Evolutionary conservation across 345 rosid species (phyloP).

Genomic region (Pelargonium nanum): DNA sequence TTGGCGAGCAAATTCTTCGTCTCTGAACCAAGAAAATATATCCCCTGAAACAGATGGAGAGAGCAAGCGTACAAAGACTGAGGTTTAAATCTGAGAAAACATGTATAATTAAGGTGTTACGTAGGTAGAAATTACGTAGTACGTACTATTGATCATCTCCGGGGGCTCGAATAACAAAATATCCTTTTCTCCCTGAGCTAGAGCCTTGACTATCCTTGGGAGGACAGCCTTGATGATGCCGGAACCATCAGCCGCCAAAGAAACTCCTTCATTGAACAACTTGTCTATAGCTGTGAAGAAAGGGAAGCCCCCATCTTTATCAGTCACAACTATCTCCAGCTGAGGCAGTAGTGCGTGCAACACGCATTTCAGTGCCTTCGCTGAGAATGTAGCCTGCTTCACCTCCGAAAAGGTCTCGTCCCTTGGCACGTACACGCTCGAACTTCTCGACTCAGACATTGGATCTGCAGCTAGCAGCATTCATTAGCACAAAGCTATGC

Average conservation of each 20-base stretch:
- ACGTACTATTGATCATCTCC: conserved; percentile 10
- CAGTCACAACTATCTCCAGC: conserved; percentile 31
- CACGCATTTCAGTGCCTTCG: conserved; percentile 48
- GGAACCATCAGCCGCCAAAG: conserved; percentile 13
- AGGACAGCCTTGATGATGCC: conserved; percentile 32
- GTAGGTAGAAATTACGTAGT: too few relatives aligned
- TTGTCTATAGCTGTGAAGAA: conserved; percentile 53
- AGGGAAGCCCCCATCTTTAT: conserved; percentile 41
- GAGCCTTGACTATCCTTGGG: conserved; percentile 47
- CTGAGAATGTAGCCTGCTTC: conserved; percentile 42
- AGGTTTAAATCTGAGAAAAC: neutral
- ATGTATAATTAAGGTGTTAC: neutral
- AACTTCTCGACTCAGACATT: conserved; percentile 30
- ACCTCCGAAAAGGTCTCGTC: conserved; percentile 59
- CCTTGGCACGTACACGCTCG: conserved; percentile 51
- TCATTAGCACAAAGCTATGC: neutral
- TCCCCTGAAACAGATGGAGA: conserved; percentile 31
- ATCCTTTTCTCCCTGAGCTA: conserved; percentile 24
- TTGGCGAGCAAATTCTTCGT: conserved; percentile 71
- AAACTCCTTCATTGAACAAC: conserved; percentile 49
- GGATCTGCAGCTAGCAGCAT: conserved; percentile 28
- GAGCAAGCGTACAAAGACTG: neutral
- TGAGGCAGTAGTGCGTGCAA: conserved; percentile 48
- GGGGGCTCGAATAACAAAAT: conserved; percentile 53
- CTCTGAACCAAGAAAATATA: conserved; percentile 61